Evolutionary conservation across 2,329 filamentous ascomycete genomes (phyloP).

Genomic region (Colletotrichum scovillei): DNA sequence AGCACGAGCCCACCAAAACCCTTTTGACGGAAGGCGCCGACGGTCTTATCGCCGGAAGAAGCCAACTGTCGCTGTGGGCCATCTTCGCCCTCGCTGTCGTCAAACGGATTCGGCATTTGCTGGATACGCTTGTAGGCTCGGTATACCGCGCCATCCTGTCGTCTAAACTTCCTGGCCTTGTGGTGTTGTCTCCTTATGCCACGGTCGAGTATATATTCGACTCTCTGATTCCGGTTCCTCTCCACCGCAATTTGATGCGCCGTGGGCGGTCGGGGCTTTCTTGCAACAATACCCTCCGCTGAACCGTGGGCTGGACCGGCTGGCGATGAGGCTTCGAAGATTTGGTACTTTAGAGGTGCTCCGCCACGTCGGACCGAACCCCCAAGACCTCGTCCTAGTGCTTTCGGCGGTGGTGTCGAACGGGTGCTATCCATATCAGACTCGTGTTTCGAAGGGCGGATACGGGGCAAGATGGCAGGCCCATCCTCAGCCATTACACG

Average conservation of each 20-base stretch:
- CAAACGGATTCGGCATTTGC: slow-evolving; percentile 64
- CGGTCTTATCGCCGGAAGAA: slow-evolving; percentile 42
- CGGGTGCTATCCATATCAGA: slow-evolving; percentile 58
- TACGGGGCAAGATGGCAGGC: slow-evolving; percentile 70
- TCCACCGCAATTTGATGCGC: slow-evolving; percentile 86
- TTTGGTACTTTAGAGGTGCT: slow-evolving; percentile 67
- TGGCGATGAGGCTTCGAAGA: slow-evolving; percentile 71
- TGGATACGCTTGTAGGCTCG: slow-evolving; percentile 74
- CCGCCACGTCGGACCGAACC: slow-evolving; percentile 51
- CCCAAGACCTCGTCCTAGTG: slow-evolving; percentile 40
- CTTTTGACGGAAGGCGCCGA: slow-evolving; percentile 61
- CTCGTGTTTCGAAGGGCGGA: slow-evolving; percentile 71
- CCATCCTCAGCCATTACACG: slow-evolving; percentile 61
- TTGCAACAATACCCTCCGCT: slow-evolving; percentile 65
- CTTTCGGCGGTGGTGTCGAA: slow-evolving; percentile 55
- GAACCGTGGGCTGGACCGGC: slow-evolving; percentile 62
- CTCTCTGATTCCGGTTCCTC: slow-evolving; percentile 79
- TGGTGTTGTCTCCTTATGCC: slow-evolving; percentile 76
- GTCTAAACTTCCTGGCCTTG: slow-evolving; percentile 69
- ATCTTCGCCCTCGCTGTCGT: slow-evolving; percentile 73
- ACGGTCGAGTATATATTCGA: slow-evolving; percentile 85
- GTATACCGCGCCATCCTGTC: slow-evolving; percentile 73
- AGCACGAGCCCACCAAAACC: slow-evolving; percentile 74
- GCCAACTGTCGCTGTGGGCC: slow-evolving; percentile 46
- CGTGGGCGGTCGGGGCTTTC: slow-evolving; percentile 80